Percentiles rank a stretch among this genome's conserved stretches.
These are phyloP conservation scores for Orbilia brochopaga DNA, from an alignment of 2,329 filamentous ascomycete genomes.

Conservation along the genomic window DNA sequence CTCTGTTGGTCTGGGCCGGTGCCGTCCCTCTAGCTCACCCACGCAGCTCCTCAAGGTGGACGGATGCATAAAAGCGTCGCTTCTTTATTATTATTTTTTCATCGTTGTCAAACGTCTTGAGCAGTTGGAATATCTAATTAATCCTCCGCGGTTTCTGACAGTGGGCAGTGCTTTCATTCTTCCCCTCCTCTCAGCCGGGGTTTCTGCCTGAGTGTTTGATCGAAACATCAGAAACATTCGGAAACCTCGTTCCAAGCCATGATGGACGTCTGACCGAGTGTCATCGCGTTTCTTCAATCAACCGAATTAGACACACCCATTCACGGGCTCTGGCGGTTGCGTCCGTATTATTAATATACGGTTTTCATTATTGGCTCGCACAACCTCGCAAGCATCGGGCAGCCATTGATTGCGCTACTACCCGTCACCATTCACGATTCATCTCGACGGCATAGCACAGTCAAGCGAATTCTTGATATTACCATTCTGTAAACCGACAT, in stretches of 20 bases:
- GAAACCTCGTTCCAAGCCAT: conserved; percentile 18
- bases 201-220: conserved; percentile 2
- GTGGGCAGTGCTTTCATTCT: background rate
- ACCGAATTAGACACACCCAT: conserved; percentile 14
- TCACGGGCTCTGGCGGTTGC: conserved; percentile 15
- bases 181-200: conserved; percentile 11
- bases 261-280: conserved; percentile 34
- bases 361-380: conserved; percentile 16
- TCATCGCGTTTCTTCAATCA: conserved; percentile 16
- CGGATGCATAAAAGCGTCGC: conserved; percentile 5
- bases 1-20: conserved; percentile 23
- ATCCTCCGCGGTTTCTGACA: conserved; percentile 22
- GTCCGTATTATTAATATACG: conserved; percentile 32
- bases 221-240: conserved; percentile 14
- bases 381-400: conserved; percentile 39
- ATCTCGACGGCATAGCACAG: conserved; percentile 2
- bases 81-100: conserved; percentile 9
- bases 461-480: conserved; percentile 9
- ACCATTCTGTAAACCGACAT: conserved; percentile 3
- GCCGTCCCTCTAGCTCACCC: conserved; percentile 28
- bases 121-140: conserved; percentile 17
- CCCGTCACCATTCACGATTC: background rate
- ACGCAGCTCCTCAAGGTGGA: conserved; percentile 29
- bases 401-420: conserved; percentile 31
- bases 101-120: conserved; percentile 20